These are phyloP conservation scores for Didymella keratinophila DNA, from an alignment of 2,329 filamentous ascomycete genomes.

Conservation along the genomic window DNA sequence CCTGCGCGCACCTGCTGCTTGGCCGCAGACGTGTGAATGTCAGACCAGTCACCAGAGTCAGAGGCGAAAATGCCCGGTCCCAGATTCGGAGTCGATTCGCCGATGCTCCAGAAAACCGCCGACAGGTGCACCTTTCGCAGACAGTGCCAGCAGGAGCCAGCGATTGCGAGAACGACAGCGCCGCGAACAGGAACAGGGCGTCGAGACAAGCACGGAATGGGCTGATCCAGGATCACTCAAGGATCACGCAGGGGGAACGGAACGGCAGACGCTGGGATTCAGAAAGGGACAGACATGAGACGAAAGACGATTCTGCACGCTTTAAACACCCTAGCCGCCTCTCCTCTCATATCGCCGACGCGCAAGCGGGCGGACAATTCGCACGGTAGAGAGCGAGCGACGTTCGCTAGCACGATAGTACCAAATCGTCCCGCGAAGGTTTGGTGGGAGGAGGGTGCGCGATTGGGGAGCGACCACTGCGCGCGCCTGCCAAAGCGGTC, in stretches of 20 bases:
- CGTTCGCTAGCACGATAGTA: constrained; percentile 21
- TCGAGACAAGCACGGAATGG: constrained; percentile 34
- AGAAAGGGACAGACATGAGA: constrained; percentile 40
- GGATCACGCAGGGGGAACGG: constrained; percentile 34
- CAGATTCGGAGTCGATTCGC: constrained; percentile 15
- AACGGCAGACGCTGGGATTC: constrained; percentile 31
- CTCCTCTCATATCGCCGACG: constrained; percentile 40
- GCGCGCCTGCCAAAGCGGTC: constrained; percentile 32
- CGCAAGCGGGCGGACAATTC: constrained; percentile 16
- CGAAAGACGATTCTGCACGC: constrained; percentile 37
- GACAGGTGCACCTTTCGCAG: constrained; percentile 9
- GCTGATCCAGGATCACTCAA: constrained; percentile 38
- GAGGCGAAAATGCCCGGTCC: constrained; percentile 14
- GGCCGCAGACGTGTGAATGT: constrained; percentile 13
- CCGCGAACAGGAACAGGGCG: constrained; percentile 22
- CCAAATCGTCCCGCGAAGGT: constrained; percentile 28
- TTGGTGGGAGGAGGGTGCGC: constrained; percentile 19
- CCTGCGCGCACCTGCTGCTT: constrained; percentile 34
- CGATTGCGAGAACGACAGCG: constrained; percentile 14
- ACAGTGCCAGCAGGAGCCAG: constrained; percentile 1
- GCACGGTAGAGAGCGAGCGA: constrained; percentile 21
- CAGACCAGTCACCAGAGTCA: constrained; percentile 21
- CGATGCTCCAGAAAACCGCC: constrained; percentile 16
- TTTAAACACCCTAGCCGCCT: constrained; percentile 33
- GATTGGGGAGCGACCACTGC: constrained; percentile 29